A percentile compares a stretch with the other conserved stretches of the same genome.
Conservation (phyloP, 2,329 filamentous ascomycete species). For the Aspergillus sp. region DNA sequence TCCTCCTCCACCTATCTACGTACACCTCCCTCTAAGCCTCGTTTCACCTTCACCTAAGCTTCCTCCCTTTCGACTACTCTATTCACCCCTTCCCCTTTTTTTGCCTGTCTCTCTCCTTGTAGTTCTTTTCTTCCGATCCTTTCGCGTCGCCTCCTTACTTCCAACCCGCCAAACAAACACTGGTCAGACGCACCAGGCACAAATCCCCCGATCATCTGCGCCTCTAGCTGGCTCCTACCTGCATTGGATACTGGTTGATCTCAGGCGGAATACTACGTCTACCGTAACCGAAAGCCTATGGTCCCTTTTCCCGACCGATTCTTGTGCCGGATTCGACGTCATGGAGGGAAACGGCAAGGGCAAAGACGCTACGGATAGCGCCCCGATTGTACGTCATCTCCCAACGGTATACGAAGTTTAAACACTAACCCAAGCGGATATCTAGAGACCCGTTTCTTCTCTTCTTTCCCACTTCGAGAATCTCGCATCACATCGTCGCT, state of each 20-base stretch:
- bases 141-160: constrained; percentile 4
- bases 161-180: constrained; percentile 3
- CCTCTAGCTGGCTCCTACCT: neutral
- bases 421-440: constrained; percentile 1
- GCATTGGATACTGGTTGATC: neutral
- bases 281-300: constrained; percentile 27
- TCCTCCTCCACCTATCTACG: constrained; percentile 18
- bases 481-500: constrained; percentile 36
- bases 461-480: constrained; percentile 51
- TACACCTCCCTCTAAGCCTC: constrained; percentile 1
- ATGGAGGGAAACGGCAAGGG: constrained; percentile 38
- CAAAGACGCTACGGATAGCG: constrained; percentile 36
- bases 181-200: neutral
- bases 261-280: neutral
- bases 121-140: neutral
- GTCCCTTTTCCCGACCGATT: constrained; percentile 19
- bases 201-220: constrained; percentile 4
- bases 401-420: neutral
- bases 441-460: constrained; percentile 49
- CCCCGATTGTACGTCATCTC: constrained; percentile 35
- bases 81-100: neutral
- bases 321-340: constrained; percentile 25
- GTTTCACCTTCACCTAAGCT: constrained; percentile 1
- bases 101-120: neutral
- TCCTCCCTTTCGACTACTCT: neutral